Percentiles rank a stretch among this genome's conserved stretches.
These are phyloP conservation scores for Talaromyces sp. DNA, from an alignment of 2,329 filamentous ascomycete genomes.

Conservation along the genomic window DNA sequence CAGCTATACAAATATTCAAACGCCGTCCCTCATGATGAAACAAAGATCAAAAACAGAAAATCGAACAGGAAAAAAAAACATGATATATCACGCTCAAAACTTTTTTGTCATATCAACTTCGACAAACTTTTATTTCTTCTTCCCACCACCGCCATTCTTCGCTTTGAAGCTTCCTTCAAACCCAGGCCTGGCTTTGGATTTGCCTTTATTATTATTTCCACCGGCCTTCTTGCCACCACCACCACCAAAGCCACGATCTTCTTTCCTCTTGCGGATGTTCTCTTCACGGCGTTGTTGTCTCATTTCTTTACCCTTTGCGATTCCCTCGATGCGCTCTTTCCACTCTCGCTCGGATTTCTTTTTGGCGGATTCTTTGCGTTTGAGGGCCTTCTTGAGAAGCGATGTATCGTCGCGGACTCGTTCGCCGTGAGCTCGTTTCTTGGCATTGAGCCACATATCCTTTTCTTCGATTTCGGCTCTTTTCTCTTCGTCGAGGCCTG, in stretches of 20 bases:
- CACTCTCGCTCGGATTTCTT: slow-evolving; percentile 90
- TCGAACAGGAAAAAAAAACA: not conserved
- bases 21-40: slow-evolving; percentile 13
- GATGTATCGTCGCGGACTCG: slow-evolving; percentile 83
- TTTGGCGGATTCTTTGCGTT: slow-evolving; percentile 87
- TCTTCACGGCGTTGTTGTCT: slow-evolving; percentile 80
- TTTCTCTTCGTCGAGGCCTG: slow-evolving; percentile 73
- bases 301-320: slow-evolving; percentile 73
- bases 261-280: slow-evolving; percentile 70
- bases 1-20: slow-evolving; percentile 6
- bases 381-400: slow-evolving; percentile 88
- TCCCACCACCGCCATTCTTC: slow-evolving; percentile 39
- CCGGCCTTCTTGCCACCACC: slow-evolving; percentile 31
- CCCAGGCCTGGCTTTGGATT: slow-evolving; percentile 61
- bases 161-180: slow-evolving; percentile 71
- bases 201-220: slow-evolving; percentile 34
- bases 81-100: slow-evolving; percentile 8
- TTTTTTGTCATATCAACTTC: slow-evolving; percentile 9
- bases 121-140: slow-evolving; percentile 38
- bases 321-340: slow-evolving; percentile 68
- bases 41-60: not conserved
- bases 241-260: slow-evolving; percentile 63
- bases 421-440: slow-evolving; percentile 84
- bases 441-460: slow-evolving; percentile 88
- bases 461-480: slow-evolving; percentile 87